Evolutionary conservation across 140 eudicot genomes (phyloP).

Genomic region (Ambrosia hybrid): DNA sequence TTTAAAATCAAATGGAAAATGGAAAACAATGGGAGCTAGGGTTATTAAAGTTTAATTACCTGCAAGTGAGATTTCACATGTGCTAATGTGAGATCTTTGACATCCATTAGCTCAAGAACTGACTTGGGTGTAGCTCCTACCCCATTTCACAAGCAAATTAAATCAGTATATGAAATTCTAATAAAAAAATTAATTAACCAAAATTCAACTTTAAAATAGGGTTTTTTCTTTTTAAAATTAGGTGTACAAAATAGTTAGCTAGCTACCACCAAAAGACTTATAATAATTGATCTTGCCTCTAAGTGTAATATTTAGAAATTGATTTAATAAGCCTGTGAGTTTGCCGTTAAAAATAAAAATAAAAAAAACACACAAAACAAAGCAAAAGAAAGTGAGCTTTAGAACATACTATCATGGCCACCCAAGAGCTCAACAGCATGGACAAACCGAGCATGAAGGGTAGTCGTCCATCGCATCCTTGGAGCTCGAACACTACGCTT

Average conservation of each 20-base stretch:
- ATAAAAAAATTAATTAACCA: background rate
- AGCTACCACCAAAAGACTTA: no score
- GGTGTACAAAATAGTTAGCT: background rate
- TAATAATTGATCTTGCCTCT: no score
- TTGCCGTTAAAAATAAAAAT: no score
- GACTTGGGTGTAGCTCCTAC: slow-evolving; percentile 99
- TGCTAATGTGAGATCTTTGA: slow-evolving; percentile 94
- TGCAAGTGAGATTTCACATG: slow-evolving; percentile 97
- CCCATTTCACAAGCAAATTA: background rate
- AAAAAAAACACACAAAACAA: no score
- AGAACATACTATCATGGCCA: slow-evolving; percentile 85
- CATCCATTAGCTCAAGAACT: slow-evolving; percentile 99
- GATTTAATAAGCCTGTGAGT: no score
- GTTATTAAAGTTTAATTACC: slow-evolving; percentile 42
- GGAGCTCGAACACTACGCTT: slow-evolving; percentile 90
- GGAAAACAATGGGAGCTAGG: background rate
- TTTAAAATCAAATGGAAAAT: no score
- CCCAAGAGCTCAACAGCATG: slow-evolving; percentile 98
- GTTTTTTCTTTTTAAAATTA: background rate
- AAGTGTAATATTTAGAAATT: no score
- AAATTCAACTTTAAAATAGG: background rate
- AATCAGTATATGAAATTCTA: background rate
- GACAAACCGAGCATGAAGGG: slow-evolving; percentile 86
- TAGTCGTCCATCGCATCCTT: slow-evolving; percentile 90
- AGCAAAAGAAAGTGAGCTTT: background rate